Conservation (phyloP, 2,329 filamentous ascomycete genomes). For the Fusarium nelsonii region DNA sequence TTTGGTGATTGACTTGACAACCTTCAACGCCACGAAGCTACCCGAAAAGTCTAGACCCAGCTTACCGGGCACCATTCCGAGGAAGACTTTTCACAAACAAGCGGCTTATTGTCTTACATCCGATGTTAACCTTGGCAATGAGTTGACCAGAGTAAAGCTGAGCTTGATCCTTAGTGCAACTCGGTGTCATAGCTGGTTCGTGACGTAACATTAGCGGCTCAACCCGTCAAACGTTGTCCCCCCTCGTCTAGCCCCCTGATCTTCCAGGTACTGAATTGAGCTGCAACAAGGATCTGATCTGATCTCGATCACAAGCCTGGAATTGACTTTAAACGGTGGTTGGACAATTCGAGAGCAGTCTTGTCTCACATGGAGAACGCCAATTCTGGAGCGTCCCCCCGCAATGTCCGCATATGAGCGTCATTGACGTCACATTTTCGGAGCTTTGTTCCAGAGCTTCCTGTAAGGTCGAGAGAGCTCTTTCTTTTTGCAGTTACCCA, state of each 20-base stretch:
- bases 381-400: conserved; percentile 19
- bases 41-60: background rate
- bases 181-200: conserved; percentile 6
- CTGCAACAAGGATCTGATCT: conserved; percentile 5
- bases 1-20: background rate
- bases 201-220: conserved; percentile 34
- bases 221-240: conserved; percentile 11
- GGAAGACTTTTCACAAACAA: background rate
- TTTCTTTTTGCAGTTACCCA: background rate
- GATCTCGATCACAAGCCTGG: conserved; percentile 15
- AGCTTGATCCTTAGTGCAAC: background rate
- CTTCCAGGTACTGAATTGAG: conserved; percentile 3
- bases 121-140: conserved; percentile 2
- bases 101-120: background rate
- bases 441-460: conserved; percentile 35
- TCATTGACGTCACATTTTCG: conserved; percentile 47
- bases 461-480: background rate
- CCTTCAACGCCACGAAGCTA: background rate
- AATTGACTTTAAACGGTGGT: conserved; percentile 4
- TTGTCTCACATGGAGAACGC: conserved; percentile 18
- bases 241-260: conserved; percentile 29
- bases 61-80: background rate
- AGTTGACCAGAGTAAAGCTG: background rate
- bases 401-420: conserved; percentile 40
- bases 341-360: conserved; percentile 27